phyloP scores from a whole-genome alignment of 2,329 filamentous ascomycete species.

The Colletotrichum sp. region DNA sequence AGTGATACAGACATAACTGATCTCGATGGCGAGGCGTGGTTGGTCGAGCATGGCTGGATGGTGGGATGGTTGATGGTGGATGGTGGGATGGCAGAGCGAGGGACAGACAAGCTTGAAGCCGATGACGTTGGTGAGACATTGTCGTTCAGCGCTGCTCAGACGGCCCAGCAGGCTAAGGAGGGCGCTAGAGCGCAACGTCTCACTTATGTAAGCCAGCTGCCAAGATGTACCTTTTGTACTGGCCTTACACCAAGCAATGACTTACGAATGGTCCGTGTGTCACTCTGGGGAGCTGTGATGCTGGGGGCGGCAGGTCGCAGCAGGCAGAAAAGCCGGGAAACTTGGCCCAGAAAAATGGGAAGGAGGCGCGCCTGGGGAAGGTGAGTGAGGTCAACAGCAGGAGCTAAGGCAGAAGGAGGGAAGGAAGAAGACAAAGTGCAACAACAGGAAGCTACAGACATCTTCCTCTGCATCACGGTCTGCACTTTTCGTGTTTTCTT shows the following conservation, averaged over 20 bases:
- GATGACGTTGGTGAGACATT: conserved; percentile 21
- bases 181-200: background rate
- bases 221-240: background rate
- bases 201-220: background rate
- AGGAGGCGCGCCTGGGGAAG: background rate
- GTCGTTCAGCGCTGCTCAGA: background rate
- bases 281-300: background rate
- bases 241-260: accelerated
- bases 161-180: background rate
- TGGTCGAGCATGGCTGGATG: background rate
- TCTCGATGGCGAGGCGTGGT: background rate
- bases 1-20: background rate
- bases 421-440: background rate
- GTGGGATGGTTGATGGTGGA: background rate
- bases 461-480: background rate
- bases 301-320: background rate
- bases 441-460: background rate
- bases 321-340: background rate
- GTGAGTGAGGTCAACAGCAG: background rate
- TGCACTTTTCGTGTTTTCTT: background rate
- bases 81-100: background rate
- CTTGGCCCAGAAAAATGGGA: background rate
- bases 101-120: background rate
- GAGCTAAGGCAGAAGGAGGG: background rate
- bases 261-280: background rate